phyloP scores from a whole-genome alignment of 2,329 filamentous ascomycete genomes.

The Tolypocladium ophioglossoides region DNA sequence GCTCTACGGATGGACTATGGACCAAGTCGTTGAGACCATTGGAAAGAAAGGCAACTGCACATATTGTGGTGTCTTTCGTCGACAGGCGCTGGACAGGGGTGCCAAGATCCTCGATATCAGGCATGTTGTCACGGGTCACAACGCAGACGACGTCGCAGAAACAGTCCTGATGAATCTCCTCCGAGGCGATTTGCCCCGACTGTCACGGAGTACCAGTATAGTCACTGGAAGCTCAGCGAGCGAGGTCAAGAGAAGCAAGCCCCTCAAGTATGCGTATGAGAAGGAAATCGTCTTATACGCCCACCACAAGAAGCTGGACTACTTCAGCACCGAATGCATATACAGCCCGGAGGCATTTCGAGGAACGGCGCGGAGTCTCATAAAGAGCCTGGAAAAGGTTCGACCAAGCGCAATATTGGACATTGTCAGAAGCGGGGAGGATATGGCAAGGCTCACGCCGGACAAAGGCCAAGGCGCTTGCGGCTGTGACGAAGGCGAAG shows the following conservation, averaged over 20 bases:
- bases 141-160: constrained; percentile 94
- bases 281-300: constrained; percentile 98
- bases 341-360: constrained; percentile 96
- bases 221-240: constrained; percentile 68
- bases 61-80: constrained; percentile 91
- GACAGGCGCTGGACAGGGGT: constrained; percentile 87
- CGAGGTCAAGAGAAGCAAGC: constrained; percentile 91
- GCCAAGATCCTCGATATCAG: constrained; percentile 78
- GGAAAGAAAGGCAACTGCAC: constrained; percentile 99
- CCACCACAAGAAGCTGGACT: constrained; percentile 92
- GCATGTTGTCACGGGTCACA: constrained; percentile 95
- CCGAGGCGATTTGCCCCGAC: constrained; percentile 75
- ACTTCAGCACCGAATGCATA: constrained; percentile 97
- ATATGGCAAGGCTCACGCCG: constrained; percentile 71
- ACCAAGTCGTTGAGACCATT: constrained; percentile 91
- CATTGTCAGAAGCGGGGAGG: constrained; percentile 88
- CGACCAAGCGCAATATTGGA: constrained; percentile 90
- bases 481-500: constrained; percentile 25
- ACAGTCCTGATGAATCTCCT: constrained; percentile 97
- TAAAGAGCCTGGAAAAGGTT: constrained; percentile 91
- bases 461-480: constrained; percentile 25
- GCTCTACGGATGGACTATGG: constrained; percentile 98
- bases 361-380: constrained; percentile 79
- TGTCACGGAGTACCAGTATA: constrained; percentile 84
- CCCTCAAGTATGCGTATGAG: constrained; percentile 95